Percentiles rank a stretch among this genome's conserved stretches.
Conservation (phyloP, 352 stramenopile species). For the Albugo laibachii region DNA sequence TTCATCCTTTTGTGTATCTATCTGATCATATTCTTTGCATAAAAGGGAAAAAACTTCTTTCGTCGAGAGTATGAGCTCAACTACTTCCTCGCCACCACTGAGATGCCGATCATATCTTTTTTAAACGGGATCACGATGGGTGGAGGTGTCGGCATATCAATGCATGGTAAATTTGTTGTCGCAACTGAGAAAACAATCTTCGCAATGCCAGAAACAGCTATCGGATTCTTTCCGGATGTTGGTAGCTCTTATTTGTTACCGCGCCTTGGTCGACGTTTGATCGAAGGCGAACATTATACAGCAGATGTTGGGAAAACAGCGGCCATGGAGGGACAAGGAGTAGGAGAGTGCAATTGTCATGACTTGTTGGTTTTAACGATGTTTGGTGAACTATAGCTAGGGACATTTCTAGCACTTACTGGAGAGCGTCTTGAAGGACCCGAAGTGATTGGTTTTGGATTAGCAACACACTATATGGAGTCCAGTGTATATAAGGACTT, state of each 20-base stretch:
- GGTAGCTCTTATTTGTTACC: constrained; percentile 86
- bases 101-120: constrained; percentile 83
- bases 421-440: constrained; percentile 80
- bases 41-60: constrained; percentile 81
- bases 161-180: constrained; percentile 93
- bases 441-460: constrained; percentile 83
- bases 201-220: constrained; percentile 97
- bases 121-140: constrained; percentile 98
- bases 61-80: constrained; percentile 91
- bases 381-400: constrained; percentile 24
- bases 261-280: constrained; percentile 48
- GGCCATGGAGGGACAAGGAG: constrained; percentile 46
- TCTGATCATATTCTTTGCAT: not conserved
- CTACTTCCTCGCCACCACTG: constrained; percentile 66
- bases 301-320: constrained; percentile 47
- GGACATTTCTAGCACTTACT: constrained; percentile 90
- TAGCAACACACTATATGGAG: constrained; percentile 94
- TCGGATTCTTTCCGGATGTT: constrained; percentile 97
- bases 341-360: constrained; percentile 6
- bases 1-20: not conserved
- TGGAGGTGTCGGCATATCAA: constrained; percentile 91
- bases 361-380: not conserved
- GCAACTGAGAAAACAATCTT: constrained; percentile 95
- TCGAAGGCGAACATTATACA: constrained; percentile 48
- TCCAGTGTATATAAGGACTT: constrained; percentile 76